Base-by-base conservation (phyloP, 768 basidiomycete genomes). In the Trametes cinnabarina region DNA sequence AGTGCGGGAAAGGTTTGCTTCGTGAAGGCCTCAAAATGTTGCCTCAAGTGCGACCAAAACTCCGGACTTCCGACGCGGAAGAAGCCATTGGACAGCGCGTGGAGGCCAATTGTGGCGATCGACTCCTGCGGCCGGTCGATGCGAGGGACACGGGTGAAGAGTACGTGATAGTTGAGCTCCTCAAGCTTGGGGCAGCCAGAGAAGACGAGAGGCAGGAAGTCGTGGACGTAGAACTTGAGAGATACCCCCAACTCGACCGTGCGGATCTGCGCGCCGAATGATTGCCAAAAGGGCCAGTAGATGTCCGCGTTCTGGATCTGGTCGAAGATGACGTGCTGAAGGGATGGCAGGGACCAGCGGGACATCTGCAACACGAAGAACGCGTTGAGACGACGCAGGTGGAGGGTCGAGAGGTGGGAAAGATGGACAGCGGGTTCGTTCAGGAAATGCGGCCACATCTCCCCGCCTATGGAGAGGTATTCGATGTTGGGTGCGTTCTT, bases 181-280 rank as follows among this genome's bases (percentile, higher is more conserved):
- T 72, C 73, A 30, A 86, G 74, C 28, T 69, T 71, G 0, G 77
- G 70, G 61, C 84, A 84, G 10, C 69, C 65, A 25, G 68, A 71
- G 42, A 89, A 70, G 64, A 84, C 78, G 7, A 66, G 51, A 5
- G 76, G 65, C 48, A 87, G 69, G 55, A 76, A 69, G 63, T 87
- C 84, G 41, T 65, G 66, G 53, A 81, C 67, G 42, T 78, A 71
- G 68, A 87, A 88, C 39, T 76, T 79, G 28, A 84, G 62, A 66
- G 82, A 79, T 60, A 71, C 77, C 32, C 86, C 85, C 54, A 88
- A 77, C 64, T 87, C 86, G 22, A 87, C 73, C 1, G 73, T 76
- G 52, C 73, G 72, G 43, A 87, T 75, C 57, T 81, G 82, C 44
- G 62, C 55, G 23, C 84, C 84, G 49, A 81, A 78, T 17, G 63